A percentile compares a stretch with the other conserved stretches of the same genome.
phyloP scores from a whole-genome alignment of 257 asterid genomes.

The Scutellaria baicalensis region DNA sequence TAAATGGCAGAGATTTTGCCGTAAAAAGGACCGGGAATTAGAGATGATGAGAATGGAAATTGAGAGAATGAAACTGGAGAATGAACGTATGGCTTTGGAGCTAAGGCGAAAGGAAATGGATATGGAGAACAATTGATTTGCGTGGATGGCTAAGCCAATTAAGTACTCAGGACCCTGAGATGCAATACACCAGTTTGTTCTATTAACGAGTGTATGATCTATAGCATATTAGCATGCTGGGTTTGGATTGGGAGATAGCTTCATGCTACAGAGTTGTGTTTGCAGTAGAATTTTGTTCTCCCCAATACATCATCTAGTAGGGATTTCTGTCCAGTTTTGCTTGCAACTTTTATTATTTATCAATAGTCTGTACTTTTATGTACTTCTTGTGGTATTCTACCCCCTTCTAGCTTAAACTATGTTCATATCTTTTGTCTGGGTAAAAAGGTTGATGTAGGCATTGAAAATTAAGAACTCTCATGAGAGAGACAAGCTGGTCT shows the following conservation, averaged over 20 bases:
- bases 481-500: too few relatives aligned
- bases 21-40: constrained; percentile 41
- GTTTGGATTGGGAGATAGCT: background rate
- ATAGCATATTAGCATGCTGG: background rate
- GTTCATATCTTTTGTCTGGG: background rate
- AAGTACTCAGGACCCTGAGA: background rate
- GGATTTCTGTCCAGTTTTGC: background rate
- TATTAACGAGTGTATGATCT: background rate
- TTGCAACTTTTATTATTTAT: background rate
- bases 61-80: constrained; percentile 49
- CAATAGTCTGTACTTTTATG: background rate
- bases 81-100: constrained; percentile 45
- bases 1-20: constrained; percentile 48
- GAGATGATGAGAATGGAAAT: constrained; percentile 37
- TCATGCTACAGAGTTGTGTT: background rate
- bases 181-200: background rate
- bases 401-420: background rate
- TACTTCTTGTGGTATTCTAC: background rate
- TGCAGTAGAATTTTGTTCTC: background rate
- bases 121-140: constrained; percentile 14
- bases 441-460: background rate
- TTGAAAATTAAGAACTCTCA: too few relatives aligned
- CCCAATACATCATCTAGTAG: background rate
- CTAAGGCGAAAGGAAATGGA: constrained; percentile 39
- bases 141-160: background rate